Evolutionary conservation across 2,329 filamentous ascomycete species (phyloP).

Genomic region (Penicillium sp.): DNA sequence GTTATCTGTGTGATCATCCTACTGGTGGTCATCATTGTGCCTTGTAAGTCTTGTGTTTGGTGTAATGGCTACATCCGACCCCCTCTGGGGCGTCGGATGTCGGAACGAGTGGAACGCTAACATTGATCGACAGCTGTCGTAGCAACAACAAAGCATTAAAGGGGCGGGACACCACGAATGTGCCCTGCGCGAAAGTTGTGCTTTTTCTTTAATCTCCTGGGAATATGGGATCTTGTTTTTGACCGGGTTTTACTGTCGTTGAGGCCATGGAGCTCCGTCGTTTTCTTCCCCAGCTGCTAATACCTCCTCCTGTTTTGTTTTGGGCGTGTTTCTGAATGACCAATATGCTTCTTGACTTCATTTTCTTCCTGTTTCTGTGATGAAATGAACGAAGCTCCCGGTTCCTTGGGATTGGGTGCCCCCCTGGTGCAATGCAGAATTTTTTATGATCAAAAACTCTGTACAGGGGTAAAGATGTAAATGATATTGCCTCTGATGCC

Average conservation of each 20-base stretch:
- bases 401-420: neutral
- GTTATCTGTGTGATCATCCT: conserved; percentile 88
- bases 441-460: neutral
- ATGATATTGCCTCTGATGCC: conserved; percentile 43
- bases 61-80: neutral
- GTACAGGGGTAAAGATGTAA: conserved; percentile 39
- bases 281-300: conserved; percentile 37
- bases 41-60: conserved; percentile 63
- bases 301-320: conserved; percentile 37
- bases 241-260: conserved; percentile 32
- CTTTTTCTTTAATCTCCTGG: conserved; percentile 22
- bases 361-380: conserved; percentile 31
- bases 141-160: neutral
- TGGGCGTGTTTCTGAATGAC: conserved; percentile 34
- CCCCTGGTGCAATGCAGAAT: neutral
- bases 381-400: conserved; percentile 25
- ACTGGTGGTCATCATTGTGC: conserved; percentile 90
- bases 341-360: conserved; percentile 16
- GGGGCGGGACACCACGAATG: conserved; percentile 1
- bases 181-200: conserved; percentile 24
- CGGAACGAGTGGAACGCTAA: conserved; percentile 15
- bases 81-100: neutral
- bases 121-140: conserved; percentile 1
- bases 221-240: conserved; percentile 29
- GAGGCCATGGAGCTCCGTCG: conserved; percentile 28